Evolutionary conservation across 176 grass and related monocot species (phyloP).

Genomic region (Luzula sylvatica): DNA sequence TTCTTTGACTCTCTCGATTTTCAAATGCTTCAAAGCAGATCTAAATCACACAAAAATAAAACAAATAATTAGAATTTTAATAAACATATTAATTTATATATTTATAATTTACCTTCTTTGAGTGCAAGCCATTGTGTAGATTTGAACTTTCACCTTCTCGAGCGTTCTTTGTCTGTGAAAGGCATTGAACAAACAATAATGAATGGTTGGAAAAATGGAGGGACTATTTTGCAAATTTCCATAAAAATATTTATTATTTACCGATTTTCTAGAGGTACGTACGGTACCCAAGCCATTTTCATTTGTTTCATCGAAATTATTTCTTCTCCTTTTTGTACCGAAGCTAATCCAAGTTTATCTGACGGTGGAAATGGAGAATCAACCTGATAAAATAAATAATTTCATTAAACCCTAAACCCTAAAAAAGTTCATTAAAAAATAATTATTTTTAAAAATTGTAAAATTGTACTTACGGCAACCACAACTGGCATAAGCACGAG

Average conservation of each 20-base stretch:
- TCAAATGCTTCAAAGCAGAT: conserved; percentile 70
- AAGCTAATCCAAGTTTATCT: conserved; percentile 84
- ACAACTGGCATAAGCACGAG: conserved; percentile 64
- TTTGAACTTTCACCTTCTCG: conserved; percentile 62
- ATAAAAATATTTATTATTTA: conserved; percentile 21
- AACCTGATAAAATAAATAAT: conserved; percentile 37
- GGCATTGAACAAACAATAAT: too few relatives aligned
- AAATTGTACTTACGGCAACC: conserved; percentile 54
- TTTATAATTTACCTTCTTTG: conserved; percentile 62
- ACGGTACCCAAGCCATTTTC: conserved; percentile 97
- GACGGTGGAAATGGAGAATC: conserved; percentile 76
- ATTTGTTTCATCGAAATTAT: conserved; percentile 88
- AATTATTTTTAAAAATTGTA: background rate
- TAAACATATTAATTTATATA: background rate
- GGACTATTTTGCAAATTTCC: too few relatives aligned
- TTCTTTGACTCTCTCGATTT: conserved; percentile 65
- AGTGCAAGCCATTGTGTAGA: conserved; percentile 80
- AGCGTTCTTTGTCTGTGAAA: conserved; percentile 44
- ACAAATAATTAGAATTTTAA: background rate
- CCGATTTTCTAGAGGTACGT: conserved; percentile 72
- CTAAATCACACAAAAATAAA: conserved; percentile 23
- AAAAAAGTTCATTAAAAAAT: background rate
- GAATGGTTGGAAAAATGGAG: too few relatives aligned
- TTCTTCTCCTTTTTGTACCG: conserved; percentile 81
- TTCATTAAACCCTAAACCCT: too few relatives aligned